phyloP scores from a whole-genome alignment of 257 asterid species.

The Solanum chmielewskii region DNA sequence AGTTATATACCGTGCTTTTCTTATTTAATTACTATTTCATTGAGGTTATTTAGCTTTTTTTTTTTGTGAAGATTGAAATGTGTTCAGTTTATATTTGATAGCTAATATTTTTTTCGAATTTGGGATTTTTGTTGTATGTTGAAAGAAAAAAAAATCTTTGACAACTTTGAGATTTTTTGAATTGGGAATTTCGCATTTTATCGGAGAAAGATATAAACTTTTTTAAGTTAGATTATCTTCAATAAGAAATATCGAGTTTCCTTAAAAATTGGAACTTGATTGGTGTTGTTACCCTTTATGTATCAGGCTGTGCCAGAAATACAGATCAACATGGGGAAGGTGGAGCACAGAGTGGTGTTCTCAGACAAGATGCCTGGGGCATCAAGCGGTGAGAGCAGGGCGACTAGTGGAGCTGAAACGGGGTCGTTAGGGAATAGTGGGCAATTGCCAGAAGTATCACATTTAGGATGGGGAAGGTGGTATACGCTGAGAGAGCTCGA shows the following conservation, averaged over 20 bases:
- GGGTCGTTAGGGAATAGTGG: constrained; percentile 78
- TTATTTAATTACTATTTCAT: background rate
- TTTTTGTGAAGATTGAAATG: background rate
- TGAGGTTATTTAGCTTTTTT: background rate
- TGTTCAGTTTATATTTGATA: background rate
- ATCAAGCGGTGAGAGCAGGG: constrained; percentile 92
- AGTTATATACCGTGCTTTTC: background rate
- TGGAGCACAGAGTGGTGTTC: constrained; percentile 90
- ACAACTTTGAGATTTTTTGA: background rate
- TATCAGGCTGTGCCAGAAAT: constrained; percentile 70
- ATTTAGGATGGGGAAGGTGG: constrained; percentile 99
- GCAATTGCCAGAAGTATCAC: constrained; percentile 83
- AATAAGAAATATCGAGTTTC: background rate
- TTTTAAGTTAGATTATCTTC: background rate
- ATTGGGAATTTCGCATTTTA: background rate
- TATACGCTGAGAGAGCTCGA: constrained; percentile 95
- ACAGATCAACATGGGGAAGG: constrained; percentile 92
- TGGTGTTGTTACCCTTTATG: background rate
- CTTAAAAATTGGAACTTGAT: background rate
- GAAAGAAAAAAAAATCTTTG: background rate
- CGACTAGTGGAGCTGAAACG: constrained; percentile 77
- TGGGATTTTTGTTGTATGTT: background rate
- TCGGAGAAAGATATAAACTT: background rate
- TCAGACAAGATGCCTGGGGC: constrained; percentile 58
- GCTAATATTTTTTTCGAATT: background rate